Evolutionary conservation across 306 rosid species (phyloP).

Genomic region (Citrullus amarus): DNA sequence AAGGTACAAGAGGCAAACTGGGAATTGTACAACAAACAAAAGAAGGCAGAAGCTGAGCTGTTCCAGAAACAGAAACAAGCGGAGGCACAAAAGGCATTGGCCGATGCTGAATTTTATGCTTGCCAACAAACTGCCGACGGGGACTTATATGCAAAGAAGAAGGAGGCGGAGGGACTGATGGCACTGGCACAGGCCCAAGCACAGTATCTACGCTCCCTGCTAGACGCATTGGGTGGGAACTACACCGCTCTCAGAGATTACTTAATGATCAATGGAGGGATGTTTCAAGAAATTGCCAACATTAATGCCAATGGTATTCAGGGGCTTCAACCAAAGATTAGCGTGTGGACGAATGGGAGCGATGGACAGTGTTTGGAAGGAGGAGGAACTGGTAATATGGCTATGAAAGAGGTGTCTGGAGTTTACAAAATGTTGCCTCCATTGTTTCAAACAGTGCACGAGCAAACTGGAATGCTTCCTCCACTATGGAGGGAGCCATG

Average conservation of each 20-base stretch:
- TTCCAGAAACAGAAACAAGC: conserved; percentile 17
- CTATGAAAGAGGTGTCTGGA: conserved; percentile 16
- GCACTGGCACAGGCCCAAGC: conserved; percentile 22
- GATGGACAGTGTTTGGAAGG: not conserved
- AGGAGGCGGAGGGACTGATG: conserved; percentile 22
- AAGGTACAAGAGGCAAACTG: conserved; percentile 28
- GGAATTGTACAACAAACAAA: conserved; percentile 21
- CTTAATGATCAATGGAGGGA: conserved; percentile 13
- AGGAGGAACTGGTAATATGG: not conserved
- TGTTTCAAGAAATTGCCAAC: conserved; percentile 20
- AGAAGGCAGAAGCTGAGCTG: conserved; percentile 14
- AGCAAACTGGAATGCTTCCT: conserved; percentile 19
- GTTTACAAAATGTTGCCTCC: conserved; percentile 22
- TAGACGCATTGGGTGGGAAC: conserved; percentile 17
- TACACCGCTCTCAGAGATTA: conserved; percentile 21
- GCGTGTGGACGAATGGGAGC: conserved; percentile 21
- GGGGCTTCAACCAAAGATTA: conserved; percentile 21
- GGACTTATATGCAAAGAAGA: conserved; percentile 22
- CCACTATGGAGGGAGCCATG: conserved; percentile 19
- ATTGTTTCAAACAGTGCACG: conserved; percentile 18
- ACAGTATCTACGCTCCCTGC: conserved; percentile 9
- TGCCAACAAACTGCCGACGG: conserved; percentile 16
- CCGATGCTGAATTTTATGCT: conserved; percentile 12
- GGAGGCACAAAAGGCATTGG: conserved; percentile 13
- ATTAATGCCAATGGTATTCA: conserved; percentile 18